phyloP scores from a whole-genome alignment of 2,329 filamentous ascomycete genomes.

The Biscogniauxia marginata region DNA sequence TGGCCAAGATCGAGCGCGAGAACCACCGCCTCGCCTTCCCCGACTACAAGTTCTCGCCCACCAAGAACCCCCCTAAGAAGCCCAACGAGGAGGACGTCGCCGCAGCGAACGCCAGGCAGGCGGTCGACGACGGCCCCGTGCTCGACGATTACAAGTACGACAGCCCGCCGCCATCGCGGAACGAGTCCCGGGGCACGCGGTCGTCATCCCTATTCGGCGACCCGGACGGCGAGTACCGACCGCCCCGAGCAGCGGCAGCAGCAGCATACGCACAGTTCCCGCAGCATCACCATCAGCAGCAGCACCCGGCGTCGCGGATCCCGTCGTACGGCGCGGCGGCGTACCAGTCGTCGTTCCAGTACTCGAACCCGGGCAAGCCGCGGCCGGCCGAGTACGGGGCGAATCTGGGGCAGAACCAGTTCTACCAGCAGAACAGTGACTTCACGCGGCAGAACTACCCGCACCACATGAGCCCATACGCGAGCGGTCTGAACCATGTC shows the following conservation, averaged over 20 bases:
- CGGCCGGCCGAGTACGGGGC: slow-evolving; percentile 38
- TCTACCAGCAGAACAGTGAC: slow-evolving; percentile 38
- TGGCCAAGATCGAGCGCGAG: slow-evolving; percentile 76
- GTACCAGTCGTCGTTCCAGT: slow-evolving; percentile 36
- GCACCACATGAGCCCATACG: slow-evolving; percentile 14
- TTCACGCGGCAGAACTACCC: slow-evolving; percentile 16
- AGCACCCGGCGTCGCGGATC: slow-evolving; percentile 11
- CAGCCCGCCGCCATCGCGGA: slow-evolving; percentile 30
- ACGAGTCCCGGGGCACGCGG: slow-evolving; percentile 30
- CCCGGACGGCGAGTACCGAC: slow-evolving; percentile 30
- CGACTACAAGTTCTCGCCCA: slow-evolving; percentile 89
- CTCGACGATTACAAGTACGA: slow-evolving; percentile 47
- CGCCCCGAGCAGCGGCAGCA: slow-evolving; percentile 13
- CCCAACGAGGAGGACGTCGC: slow-evolving; percentile 14
- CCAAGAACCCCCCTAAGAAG: slow-evolving; percentile 40
- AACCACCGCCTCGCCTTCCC: slow-evolving; percentile 87
- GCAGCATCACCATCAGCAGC: slow-evolving; percentile 19
- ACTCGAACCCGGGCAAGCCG: slow-evolving; percentile 37
- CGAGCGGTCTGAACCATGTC: slow-evolving; percentile 2
- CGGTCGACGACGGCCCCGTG: slow-evolving; percentile 41
- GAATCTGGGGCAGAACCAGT: slow-evolving; percentile 29
- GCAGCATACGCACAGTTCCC: slow-evolving; percentile 8
- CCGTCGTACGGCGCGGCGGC: slow-evolving; percentile 1
- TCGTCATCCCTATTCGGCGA: slow-evolving; percentile 30
- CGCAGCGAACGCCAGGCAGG: slow-evolving; percentile 26